These are phyloP conservation scores for Ascobolus immersus DNA, from an alignment of 495 filamentous ascomycete genomes.

Conservation along the genomic window DNA sequence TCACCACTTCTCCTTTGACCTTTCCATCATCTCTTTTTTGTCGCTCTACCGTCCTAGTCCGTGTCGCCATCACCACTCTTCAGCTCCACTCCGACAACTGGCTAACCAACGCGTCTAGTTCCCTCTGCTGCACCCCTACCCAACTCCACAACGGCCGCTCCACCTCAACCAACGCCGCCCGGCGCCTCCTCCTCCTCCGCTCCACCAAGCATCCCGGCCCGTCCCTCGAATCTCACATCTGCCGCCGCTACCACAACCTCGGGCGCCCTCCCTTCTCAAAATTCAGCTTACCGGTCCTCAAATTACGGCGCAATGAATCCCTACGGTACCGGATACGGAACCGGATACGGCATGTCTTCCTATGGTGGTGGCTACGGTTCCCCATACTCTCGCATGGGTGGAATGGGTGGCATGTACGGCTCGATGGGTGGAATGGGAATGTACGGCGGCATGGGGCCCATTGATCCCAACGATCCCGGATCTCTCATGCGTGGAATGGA, in stretches of 20 bases:
- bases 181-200: conserved; percentile 21
- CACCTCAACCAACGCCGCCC: conserved; percentile 19
- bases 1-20: conserved; percentile 1
- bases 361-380: conserved; percentile 23
- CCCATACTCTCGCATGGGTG: conserved; percentile 23
- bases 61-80: conserved; percentile 4
- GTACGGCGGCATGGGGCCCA: conserved; percentile 22
- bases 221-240: conserved; percentile 48
- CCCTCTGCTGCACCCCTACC: conserved; percentile 18
- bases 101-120: conserved; percentile 18
- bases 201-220: conserved; percentile 51
- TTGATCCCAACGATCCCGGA: conserved; percentile 73
- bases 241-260: conserved; percentile 40
- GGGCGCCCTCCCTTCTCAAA: conserved; percentile 23
- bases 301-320: conserved; percentile 33
- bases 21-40: conserved; percentile 2
- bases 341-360: conserved; percentile 13
- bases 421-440: conserved; percentile 30
- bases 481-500: conserved; percentile 76
- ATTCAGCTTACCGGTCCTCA: conserved; percentile 32
- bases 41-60: neutral
- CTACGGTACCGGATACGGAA: conserved; percentile 24
- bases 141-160: conserved; percentile 20
- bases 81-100: conserved; percentile 4
- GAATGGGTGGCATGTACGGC: conserved; percentile 30